phyloP scores from a whole-genome alignment of 345 rosid genomes.

The Linum trigynum region DNA sequence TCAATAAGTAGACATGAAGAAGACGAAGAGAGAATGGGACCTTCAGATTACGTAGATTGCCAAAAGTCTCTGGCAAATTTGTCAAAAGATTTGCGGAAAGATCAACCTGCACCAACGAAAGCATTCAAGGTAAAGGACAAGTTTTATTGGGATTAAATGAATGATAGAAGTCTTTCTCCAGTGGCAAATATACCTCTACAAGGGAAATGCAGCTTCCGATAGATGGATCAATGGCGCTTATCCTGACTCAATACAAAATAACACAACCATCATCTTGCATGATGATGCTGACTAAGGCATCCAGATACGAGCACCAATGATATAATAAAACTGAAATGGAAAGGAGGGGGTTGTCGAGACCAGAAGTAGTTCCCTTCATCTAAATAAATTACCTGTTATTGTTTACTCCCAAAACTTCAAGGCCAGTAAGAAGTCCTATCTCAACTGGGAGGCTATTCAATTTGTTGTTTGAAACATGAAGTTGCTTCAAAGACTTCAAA shows the following conservation, averaged over 20 bases:
- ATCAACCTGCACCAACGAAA: constrained; percentile 49
- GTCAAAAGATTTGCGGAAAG: constrained; percentile 71
- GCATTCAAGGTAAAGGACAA: neutral
- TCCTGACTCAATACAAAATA: constrained; percentile 33
- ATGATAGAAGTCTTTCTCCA: neutral
- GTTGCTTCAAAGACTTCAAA: constrained; percentile 56
- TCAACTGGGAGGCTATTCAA: constrained; percentile 60
- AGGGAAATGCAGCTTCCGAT: constrained; percentile 55
- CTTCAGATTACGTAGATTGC: constrained; percentile 56
- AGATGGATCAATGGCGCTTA: constrained; percentile 36
- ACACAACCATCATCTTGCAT: constrained; percentile 1
- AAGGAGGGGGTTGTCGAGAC: neutral
- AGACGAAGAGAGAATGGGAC: constrained; percentile 19
- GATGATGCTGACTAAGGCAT: neutral
- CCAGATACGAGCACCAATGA: neutral
- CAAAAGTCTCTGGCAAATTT: constrained; percentile 54
- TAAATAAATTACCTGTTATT: constrained; percentile 51
- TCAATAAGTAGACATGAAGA: neutral
- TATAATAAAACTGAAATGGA: neutral
- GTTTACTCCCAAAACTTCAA: constrained; percentile 67
- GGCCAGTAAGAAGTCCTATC: constrained; percentile 51
- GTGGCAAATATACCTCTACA: constrained; percentile 39
- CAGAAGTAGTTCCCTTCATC: neutral
- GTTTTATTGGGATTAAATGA: neutral
- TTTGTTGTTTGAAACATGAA: constrained; percentile 55